Evolutionary conservation across 148 eudicot genomes (phyloP), one percentile per base, ranked within the genome.

Genomic region (Vaccinium vitisidaea): DNA sequence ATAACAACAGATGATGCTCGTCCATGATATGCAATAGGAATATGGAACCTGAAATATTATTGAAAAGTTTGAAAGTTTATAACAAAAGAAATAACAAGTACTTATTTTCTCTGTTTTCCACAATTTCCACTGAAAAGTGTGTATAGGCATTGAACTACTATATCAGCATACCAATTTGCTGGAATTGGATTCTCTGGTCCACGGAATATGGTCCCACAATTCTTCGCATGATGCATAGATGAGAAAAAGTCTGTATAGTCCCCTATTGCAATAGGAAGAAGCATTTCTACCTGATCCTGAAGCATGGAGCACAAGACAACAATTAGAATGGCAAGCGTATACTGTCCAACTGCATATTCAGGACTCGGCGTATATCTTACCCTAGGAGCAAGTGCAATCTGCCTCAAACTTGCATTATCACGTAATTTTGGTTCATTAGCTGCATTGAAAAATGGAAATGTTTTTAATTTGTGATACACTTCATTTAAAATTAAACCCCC

Each of bases 1-100:
- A 93, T 88, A 81, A 96, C 98, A 85, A 96, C 61, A 56, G 99
- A 96, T 82, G 99, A 96, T 63, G 99, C 98, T 81, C 99, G 92
- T 80, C 99, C 99, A 90, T 96, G 99, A 88, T 96, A 96, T 13
- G 98, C 99, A 88, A 96, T 96, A 71, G 99, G 98, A 87, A 96
- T 90, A 87, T 91, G 91, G 82, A 90, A 96, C 99, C 97, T 96
- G 90, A 84, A 92, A 69, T 69, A 25, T 36, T n/a, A 63, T 73
- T 52, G 21, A 77, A 75, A 69, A 52, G 80, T 61, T 67, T 50
- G 77, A 85, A 61, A 13, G 67, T 74, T 36, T 2, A 58, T 58
- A 32, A 30, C 1, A 6, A 32, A 80, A 27, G 50, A 18, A 80
- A 80, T 12, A 36, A 12, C n/a, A 7, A 18, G 32, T 19, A 10